Evolutionary conservation across 1,139 yeast species (phyloP), one percentile per base, ranked within the genome.

Genomic region (Hansenula sp.): DNA sequence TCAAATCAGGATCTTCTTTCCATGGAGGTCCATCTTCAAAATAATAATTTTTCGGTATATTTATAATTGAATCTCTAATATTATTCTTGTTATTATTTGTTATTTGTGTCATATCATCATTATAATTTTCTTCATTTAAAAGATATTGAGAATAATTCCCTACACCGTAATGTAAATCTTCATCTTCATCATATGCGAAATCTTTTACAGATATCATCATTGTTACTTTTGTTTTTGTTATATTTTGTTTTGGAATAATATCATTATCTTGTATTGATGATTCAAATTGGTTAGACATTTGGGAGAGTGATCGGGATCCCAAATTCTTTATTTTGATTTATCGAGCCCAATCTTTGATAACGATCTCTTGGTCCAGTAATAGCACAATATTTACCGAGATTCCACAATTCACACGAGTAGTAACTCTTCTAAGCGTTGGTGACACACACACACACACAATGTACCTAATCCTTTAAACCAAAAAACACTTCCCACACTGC

Each of bases 141-240:
- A 33, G n/a, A 25, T 33, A 33, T 33, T 33, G 35, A 4, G 35
- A 33, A 33, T 33, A 33, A n/a, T 33, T 33, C 6, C 19, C 20
- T 2, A 64, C 62, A 0, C 94, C 95, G 47, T 73, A 73, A 59
- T 83, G 80, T 42, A 84, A 64, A 2, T 90, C 89, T 50, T 85
- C 79, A 30, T 70, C 63, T 18, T 66, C 69, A 6, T 77, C 76
- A 57, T 89, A 89, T 28, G 90, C 97, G 66, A 76, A 89, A 60
- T 89, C 97, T 49, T 77, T 77, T 20, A 85, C 81, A 19, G 74
- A 69, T 21, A 75, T 61, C 30, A 37, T 24, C 6, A 34, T 26
- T 5, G 26, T 18, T 8, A 26, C 24, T 31, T 14, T 31, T 11
- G 10, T 21, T 4, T 14, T 6, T 21, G 10, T n/a, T 17, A 18